Conservation (phyloP, 345 rosid genomes). For the Euphorbia tirucalli region DNA sequence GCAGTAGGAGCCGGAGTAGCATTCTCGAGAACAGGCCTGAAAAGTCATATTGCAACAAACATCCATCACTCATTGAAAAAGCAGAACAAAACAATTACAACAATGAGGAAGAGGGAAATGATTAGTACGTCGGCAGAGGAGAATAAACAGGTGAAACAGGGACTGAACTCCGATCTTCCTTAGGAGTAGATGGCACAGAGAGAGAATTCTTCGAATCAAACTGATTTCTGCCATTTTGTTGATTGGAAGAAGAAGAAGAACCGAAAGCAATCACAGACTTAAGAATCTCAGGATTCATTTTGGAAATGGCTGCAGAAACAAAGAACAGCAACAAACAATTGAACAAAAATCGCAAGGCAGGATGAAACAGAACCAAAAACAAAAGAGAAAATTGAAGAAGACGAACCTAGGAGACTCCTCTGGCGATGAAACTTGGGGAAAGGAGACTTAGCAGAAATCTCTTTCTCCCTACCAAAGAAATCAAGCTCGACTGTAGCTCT, state of each 20-base stretch:
- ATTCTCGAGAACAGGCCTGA: conserved; percentile 33
- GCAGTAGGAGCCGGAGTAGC: conserved; percentile 30
- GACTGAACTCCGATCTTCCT: conserved; percentile 28
- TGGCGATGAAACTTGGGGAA: conserved; percentile 53
- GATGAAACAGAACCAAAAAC: no score
- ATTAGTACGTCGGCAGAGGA: conserved; percentile 38
- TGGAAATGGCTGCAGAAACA: conserved; percentile 61
- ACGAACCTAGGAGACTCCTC: conserved; percentile 67
- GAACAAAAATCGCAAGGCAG: not conserved
- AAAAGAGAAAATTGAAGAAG: no score
- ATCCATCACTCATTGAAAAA: not conserved
- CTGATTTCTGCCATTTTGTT: conserved; percentile 14
- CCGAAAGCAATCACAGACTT: conserved; percentile 65
- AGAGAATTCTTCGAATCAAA: no score
- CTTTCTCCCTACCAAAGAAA: conserved; percentile 60
- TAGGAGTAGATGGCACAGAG: conserved; percentile 52
- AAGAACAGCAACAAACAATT: not conserved
- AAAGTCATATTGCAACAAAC: not conserved
- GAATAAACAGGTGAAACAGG: conserved; percentile 38
- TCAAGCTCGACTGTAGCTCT: conserved; percentile 61
- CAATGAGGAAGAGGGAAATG: not conserved
- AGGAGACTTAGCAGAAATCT: conserved; percentile 40
- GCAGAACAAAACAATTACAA: not conserved
- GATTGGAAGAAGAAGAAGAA: conserved; percentile 33
- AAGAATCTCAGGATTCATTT: conserved; percentile 71